Evolutionary conservation across 2,329 filamentous ascomycete genomes (phyloP), one percentile per base, ranked within the genome.

Genomic region (Exophiala sideris): DNA sequence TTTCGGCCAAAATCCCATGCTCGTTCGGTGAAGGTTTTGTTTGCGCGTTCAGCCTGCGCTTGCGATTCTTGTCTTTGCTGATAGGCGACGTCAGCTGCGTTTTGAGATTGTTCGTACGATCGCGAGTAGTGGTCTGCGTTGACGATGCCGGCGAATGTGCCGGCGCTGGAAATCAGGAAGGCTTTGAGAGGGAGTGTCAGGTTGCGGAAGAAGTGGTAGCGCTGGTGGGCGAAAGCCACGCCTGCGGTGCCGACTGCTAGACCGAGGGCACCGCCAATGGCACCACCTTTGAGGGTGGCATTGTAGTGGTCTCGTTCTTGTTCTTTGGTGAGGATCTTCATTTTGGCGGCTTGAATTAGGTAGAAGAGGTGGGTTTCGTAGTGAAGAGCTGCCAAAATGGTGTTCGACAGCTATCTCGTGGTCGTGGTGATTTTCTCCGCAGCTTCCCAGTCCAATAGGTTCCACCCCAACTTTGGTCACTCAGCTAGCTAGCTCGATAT

Each of bases 261-360:
- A 60, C 94, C 91, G 41, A 84, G 64, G 10, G 79, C 49, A 60
- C 88, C 88, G 62, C 92, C 94, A 60, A 88, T 72, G 60, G 84
- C 67, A 64, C 94, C 66, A 63, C 91, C 91, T 69, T 84, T 86
- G 63, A 97, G 68, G 57, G 95, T 94, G 56, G 81, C 77, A 70
- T 80, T 82, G 82, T 95, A 96, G 81, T 96, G 91, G 50, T 82
- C 88, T 57, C 79, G 71, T 76, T 96, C 91, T 76, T 96, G 89
- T 82, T 96, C 90, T 71, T 92, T 90, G 66, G 88, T 95, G 70
- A 97, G 81, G 69, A 97, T 79, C 86, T 96, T 97, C 94, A 97
- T 99, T 21, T 33, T 56, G 47, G 41, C 16, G 24, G 24, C 4
- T 29, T 29, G n/a, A 29, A 5, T 29, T 29, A 29, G 24, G 18